Evolutionary conservation across 2,329 filamentous ascomycete genomes (phyloP), one percentile per base, ranked within the genome.

Genomic region (Claviceps spartinae): DNA sequence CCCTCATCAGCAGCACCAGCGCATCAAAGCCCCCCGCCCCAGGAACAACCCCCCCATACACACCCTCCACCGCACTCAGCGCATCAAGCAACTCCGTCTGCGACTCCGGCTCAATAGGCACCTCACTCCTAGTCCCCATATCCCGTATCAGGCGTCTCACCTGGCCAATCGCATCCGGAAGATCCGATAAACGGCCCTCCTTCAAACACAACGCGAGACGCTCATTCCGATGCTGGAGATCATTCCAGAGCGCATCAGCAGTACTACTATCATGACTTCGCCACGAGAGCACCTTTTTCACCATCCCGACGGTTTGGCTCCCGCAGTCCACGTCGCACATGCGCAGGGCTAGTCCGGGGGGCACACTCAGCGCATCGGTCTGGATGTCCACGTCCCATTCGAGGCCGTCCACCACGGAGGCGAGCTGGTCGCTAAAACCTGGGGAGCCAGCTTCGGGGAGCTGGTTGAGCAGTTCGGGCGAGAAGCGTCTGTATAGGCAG

Each of bases 311-410:
- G 7, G 91, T 97, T 71, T 95, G 81, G 48, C 85, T 91, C 36
- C 93, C 93, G 63, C 90, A 95, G 65, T 94, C 88, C 6, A 98
- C 93, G 63, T 98, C 93, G 63, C 89, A 95, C 84, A 98, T 93
- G 54, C 94, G 79, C 58, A 97, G 74, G 24, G 85, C 78, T 58
- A 95, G 71, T 0, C 87, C 88, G 1, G 67, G 61, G 0, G 91
- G 90, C 54, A 97, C 74, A 54, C 74, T 76, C 50, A 91, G 81
- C 16, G 74, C 78, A 5, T 83, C 80, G 60, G 88, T 85, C 36
- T 71, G 68, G 48, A 94, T 82, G 61, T 89, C 81, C 0, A 82
- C 83, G 61, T 97, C 90, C 93, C 93, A 98, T 24, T 69, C 68
- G 4, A 65, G 61, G 52, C 81, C 78, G 44, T 88, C 78, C 5